A percentile compares a stretch with the other conserved stretches of the same genome.
Conservation (phyloP, 192 early-diverging fungal genomes). For the Allomyces javanicus region DNA sequence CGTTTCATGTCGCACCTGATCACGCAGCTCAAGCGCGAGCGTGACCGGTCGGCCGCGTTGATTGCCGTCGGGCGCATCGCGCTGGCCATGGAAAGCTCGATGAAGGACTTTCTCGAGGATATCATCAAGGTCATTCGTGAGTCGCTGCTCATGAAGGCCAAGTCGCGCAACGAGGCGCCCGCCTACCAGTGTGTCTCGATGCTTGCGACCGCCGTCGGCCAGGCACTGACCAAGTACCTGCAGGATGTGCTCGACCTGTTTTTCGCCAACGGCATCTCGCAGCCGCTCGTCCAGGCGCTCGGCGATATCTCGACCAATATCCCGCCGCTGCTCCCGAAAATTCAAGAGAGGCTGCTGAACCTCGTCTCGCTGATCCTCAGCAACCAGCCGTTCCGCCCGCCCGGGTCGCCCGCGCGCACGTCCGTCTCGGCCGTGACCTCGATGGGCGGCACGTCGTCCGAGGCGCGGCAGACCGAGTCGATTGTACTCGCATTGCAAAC, state of each 20-base stretch:
- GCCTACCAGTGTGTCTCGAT: constrained; percentile 72
- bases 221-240: constrained; percentile 68
- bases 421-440: neutral
- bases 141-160: constrained; percentile 35
- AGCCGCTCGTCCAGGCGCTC: constrained; percentile 57
- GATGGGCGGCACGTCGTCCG: constrained; percentile 14
- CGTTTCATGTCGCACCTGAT: constrained; percentile 56
- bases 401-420: constrained; percentile 37
- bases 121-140: constrained; percentile 62
- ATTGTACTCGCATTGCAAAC: constrained; percentile 66
- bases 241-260: constrained; percentile 75
- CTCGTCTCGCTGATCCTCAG: constrained; percentile 69
- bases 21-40: constrained; percentile 43
- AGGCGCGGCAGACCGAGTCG: constrained; percentile 46
- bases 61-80: constrained; percentile 71
- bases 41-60: constrained; percentile 53
- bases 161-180: constrained; percentile 31
- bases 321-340: constrained; percentile 53
- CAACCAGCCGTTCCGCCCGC: constrained; percentile 57
- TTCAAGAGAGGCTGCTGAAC: constrained; percentile 77
- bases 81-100: constrained; percentile 50
- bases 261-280: constrained; percentile 71
- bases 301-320: constrained; percentile 61
- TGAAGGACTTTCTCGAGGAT: constrained; percentile 57
- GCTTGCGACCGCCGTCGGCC: constrained; percentile 73